A percentile compares a stretch with the other conserved stretches of the same genome.
phyloP scores from a whole-genome alignment of 495 filamentous ascomycete genomes.

The Aspergillus cristatus region DNA sequence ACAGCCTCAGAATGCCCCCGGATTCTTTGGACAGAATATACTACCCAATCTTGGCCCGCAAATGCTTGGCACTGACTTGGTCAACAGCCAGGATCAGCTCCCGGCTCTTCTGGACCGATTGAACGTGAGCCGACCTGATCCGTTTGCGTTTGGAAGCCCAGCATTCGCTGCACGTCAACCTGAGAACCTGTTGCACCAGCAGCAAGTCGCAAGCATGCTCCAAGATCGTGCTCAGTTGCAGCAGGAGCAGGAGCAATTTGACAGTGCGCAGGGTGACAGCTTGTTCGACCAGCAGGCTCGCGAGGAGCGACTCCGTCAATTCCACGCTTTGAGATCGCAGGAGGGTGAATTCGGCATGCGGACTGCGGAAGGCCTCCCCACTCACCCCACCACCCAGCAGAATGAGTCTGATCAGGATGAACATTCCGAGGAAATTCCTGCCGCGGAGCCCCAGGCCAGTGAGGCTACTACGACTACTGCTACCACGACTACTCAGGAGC shows the following conservation, averaged over 20 bases:
- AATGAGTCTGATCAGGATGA: conserved; percentile 9
- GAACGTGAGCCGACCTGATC: conserved; percentile 45
- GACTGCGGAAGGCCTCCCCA: conserved; percentile 32
- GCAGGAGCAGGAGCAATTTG: conserved; percentile 55
- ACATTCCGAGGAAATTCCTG: conserved; percentile 14
- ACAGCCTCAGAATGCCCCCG: conserved; percentile 30
- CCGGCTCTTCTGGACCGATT: conserved; percentile 51
- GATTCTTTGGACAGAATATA: conserved; percentile 57
- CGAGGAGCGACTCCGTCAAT: conserved; percentile 54
- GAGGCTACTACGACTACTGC: conserved; percentile 10
- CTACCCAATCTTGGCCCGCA: conserved; percentile 39
- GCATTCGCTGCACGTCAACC: conserved; percentile 46
- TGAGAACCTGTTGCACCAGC: conserved; percentile 43
- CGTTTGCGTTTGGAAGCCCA: conserved; percentile 40
- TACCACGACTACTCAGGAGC: conserved; percentile 18
- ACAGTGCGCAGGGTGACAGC: conserved; percentile 35
- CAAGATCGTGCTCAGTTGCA: conserved; percentile 53
- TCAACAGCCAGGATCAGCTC: conserved; percentile 50
- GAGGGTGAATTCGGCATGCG: conserved; percentile 38
- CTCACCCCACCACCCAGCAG: conserved; percentile 25
- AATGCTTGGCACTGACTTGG: conserved; percentile 40
- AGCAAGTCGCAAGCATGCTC: conserved; percentile 50
- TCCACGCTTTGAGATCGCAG: conserved; percentile 50
- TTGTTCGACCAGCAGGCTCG: conserved; percentile 43
- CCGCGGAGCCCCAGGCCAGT: conserved; percentile 13